Conservation (phyloP, 2,329 filamentous ascomycete species). For the Aspergillus fumigatus region DNA sequence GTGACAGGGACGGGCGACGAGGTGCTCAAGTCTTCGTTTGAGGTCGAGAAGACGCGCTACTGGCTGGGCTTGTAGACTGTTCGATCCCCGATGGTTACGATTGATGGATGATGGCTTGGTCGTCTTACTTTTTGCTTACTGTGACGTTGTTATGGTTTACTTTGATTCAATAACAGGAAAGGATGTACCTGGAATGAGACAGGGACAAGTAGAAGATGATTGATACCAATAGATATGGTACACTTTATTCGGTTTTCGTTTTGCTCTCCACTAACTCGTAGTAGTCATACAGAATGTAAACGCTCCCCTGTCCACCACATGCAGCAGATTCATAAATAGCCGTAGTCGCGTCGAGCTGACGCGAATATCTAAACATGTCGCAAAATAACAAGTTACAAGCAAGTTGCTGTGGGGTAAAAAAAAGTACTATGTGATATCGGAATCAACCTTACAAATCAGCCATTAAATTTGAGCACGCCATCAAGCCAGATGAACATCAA, state of each 20-base stretch:
- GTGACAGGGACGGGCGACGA: conserved; percentile 55
- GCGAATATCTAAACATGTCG: background rate
- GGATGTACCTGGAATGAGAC: background rate
- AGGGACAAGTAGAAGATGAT: background rate
- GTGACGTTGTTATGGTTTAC: background rate
- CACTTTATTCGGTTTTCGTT: background rate
- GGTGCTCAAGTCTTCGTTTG: conserved; percentile 51
- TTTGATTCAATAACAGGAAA: background rate
- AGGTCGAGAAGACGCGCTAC: conserved; percentile 58
- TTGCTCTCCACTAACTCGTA: background rate
- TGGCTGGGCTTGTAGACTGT: conserved; percentile 58
- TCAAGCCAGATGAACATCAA: background rate
- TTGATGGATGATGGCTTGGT: background rate
- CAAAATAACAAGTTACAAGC: background rate
- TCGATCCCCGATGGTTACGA: background rate
- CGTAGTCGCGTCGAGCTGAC: background rate
- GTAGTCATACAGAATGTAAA: background rate
- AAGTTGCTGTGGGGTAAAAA: background rate
- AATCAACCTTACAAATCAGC: background rate
- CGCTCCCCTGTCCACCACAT: background rate
- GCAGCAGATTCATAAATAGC: background rate
- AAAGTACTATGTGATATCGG: background rate
- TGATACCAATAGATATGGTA: background rate
- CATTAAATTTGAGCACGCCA: background rate
- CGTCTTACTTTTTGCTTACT: background rate